Evolutionary conservation across 306 rosid species (phyloP).

Genomic region (Cotoneaster glaucophyllus): DNA sequence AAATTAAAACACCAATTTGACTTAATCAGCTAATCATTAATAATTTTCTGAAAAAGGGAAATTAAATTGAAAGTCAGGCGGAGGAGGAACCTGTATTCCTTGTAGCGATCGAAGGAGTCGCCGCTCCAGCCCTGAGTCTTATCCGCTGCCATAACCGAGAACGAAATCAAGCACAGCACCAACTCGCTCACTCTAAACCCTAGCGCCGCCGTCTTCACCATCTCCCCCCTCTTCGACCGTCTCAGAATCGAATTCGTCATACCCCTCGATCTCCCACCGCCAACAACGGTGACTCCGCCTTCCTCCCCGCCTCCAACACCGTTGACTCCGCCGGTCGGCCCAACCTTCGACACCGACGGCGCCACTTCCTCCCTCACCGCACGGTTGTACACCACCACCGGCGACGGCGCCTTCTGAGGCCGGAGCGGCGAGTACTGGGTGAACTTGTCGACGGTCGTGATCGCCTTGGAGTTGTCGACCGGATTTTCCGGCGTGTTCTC

Average conservation of each 20-base stretch:
- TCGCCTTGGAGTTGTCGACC: slow-evolving; percentile 52
- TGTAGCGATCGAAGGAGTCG: slow-evolving; percentile 94
- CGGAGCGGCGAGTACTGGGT: slow-evolving; percentile 36
- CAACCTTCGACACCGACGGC: slow-evolving; percentile 34
- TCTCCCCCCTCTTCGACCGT: slow-evolving; percentile 32
- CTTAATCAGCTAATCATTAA: background rate
- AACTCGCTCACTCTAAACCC: slow-evolving; percentile 79
- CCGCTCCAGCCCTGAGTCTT: slow-evolving; percentile 98
- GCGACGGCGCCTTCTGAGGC: slow-evolving; percentile 26
- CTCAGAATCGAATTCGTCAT: background rate
- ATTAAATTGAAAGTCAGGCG: background rate
- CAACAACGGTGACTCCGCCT: slow-evolving; percentile 2
- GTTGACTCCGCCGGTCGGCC: slow-evolving; percentile 18
- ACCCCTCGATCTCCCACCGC: slow-evolving; percentile 28
- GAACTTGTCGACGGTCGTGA: slow-evolving; percentile 38
- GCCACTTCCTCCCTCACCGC: slow-evolving; percentile 41
- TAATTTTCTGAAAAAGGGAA: background rate
- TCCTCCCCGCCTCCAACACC: slow-evolving; percentile 16
- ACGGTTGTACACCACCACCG: slow-evolving; percentile 29
- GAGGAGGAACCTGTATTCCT: slow-evolving; percentile 72
- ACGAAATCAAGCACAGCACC: slow-evolving; percentile 75
- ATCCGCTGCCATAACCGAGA: slow-evolving; percentile 96
- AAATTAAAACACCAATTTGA: background rate
- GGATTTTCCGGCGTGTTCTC: slow-evolving; percentile 36
- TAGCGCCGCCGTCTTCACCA: slow-evolving; percentile 55